A percentile compares a stretch with the other conserved stretches of the same genome.
phyloP scores from a whole-genome alignment of 345 rosid genomes.

The Eucalyptus sp. region DNA sequence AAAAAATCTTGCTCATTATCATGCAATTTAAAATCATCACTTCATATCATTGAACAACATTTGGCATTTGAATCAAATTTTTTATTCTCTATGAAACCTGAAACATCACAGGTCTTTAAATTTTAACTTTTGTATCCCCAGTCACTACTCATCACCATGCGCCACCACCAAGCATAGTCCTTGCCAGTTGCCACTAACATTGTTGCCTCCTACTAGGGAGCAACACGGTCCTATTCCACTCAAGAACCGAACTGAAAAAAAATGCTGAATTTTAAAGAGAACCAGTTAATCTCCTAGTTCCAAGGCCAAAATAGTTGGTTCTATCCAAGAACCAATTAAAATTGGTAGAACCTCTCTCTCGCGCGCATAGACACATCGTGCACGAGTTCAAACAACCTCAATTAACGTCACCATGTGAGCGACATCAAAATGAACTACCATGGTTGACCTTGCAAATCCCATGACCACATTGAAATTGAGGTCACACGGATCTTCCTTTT shows the following conservation, averaged over 20 bases:
- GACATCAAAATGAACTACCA: neutral
- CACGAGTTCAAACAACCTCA: neutral
- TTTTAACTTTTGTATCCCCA: neutral
- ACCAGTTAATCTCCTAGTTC: rapidly evolving
- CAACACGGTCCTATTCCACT: neutral
- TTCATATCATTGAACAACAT: neutral
- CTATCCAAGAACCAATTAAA: neutral
- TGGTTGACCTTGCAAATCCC: neutral
- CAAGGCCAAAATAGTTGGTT: neutral
- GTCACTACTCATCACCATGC: neutral
- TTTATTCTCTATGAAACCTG: neutral
- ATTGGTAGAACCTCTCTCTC: rapidly evolving
- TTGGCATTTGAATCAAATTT: neutral
- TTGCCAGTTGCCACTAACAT: neutral
- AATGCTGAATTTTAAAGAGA: neutral
- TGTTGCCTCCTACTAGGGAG: neutral
- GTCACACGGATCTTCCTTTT: neutral
- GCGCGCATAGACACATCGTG: rapidly evolving
- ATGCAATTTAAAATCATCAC: neutral
- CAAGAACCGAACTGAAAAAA: neutral
- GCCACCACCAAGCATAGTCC: neutral
- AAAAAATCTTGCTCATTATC: neutral
- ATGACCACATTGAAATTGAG: neutral
- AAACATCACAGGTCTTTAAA: neutral
- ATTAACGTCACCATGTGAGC: rapidly evolving